phyloP scores from a whole-genome alignment of 495 filamentous ascomycete species.

The Darksidea phi region DNA sequence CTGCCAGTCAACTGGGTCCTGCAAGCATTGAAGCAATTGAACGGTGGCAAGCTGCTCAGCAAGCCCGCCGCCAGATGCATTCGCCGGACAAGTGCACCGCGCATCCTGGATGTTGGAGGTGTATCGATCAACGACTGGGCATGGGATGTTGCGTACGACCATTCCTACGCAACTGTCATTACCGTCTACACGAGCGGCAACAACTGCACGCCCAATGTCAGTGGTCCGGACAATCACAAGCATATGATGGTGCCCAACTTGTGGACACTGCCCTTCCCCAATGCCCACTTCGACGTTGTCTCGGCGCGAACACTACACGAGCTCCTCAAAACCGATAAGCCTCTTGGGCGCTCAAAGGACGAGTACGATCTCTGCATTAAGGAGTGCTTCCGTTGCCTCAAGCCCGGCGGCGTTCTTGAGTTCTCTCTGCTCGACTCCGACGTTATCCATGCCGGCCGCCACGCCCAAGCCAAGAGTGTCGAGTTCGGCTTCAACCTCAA shows the following conservation, averaged over 20 bases:
- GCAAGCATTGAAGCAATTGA: constrained; percentile 70
- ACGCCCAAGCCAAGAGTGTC: constrained; percentile 73
- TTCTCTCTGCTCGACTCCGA: constrained; percentile 86
- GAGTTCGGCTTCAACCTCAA: constrained; percentile 88
- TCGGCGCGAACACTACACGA: constrained; percentile 85
- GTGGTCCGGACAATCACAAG: constrained; percentile 81
- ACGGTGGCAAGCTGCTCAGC: constrained; percentile 76
- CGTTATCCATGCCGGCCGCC: constrained; percentile 75
- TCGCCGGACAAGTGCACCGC: constrained; percentile 52
- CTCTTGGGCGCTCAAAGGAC: constrained; percentile 50
- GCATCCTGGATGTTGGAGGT: constrained; percentile 87
- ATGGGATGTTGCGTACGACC: constrained; percentile 84
- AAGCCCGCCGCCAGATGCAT: constrained; percentile 64
- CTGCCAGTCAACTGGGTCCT: constrained; percentile 75
- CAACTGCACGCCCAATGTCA: constrained; percentile 59
- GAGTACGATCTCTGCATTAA: constrained; percentile 83
- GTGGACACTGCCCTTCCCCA: constrained; percentile 79
- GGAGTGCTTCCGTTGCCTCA: constrained; percentile 87
- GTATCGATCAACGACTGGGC: constrained; percentile 88
- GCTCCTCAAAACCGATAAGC: constrained; percentile 62
- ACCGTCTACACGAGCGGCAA: constrained; percentile 64
- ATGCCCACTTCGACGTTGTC: constrained; percentile 87
- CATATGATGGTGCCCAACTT: constrained; percentile 70
- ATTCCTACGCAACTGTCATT: constrained; percentile 79
- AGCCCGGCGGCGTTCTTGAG: constrained; percentile 89